Base-by-base conservation (phyloP, 805 yeast species). In the Spathaspora girioi region DNA sequence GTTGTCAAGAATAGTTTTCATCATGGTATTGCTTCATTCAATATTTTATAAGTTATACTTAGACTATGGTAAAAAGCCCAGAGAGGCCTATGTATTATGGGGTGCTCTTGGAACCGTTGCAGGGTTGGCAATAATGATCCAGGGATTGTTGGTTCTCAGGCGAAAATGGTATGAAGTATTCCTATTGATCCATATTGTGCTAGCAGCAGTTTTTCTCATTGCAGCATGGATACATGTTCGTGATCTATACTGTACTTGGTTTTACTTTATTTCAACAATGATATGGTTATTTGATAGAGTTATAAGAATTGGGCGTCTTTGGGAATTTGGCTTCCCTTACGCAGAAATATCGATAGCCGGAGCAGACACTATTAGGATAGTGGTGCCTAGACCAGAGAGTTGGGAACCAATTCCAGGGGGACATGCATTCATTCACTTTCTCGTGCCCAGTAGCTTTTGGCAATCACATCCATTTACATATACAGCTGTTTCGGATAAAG, bases 241-340 rank as follows among this genome's bases (percentile, higher is more conserved):
- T 57, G 58, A 69, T 68, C 57, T 68, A 27, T 63, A 60, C 27
- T 69, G 67, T 47, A 53, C 61, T 32, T 64, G 70, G 65, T 78
- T 68, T n/a, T 60, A 65, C 53, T 82, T 79, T 51, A 78, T 82
- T 4, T 61, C 84, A 8, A 75, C 81, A 53, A 84, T 81, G 0
- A 72, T 89, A 8, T 90, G 96, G 96, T 76, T 71, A 1, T 74
- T 82, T 56, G 96, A 90, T 61, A 71, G 92, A 50, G 53, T 81
- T 0, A 59, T 79, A 12, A 76, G 96, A 55, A 53, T 84, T 10
- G 68, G 76, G 1, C 76, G 89, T 50, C 65, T 89, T 1, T 49
- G 77, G 12, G 60, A 69, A 31, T 84, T 86, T 54, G 96, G 96
- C 6, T 81, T 77, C 20, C 79, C 82, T 20, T 62, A 70, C 12